Evolutionary conservation across 805 yeast species (phyloP), one percentile per base, ranked within the genome.

Genomic region (Metschnikowia sp.): DNA sequence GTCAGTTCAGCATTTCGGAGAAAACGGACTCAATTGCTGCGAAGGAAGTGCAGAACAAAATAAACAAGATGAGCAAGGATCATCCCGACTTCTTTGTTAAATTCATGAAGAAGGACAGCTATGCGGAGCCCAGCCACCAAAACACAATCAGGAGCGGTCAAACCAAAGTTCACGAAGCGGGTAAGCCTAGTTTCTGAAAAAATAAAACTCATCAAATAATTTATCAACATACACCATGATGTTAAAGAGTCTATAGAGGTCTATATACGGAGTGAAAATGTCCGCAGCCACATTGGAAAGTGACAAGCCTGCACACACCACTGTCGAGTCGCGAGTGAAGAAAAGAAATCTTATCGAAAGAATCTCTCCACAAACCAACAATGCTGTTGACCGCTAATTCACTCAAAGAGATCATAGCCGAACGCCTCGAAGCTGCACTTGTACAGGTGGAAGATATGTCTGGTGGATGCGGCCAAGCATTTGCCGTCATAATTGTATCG

Each of bases 401-500:
- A 11, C 67, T 86, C 44, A 76, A 79, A 42, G 56, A 65, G 11
- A 66, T 75, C 26, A 83, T 86, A 42, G 69, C 73, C 39, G 76
- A 76, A 13, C 65, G 85, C 36, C 75, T 87, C n/a, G 69, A 70
- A 19, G 89, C 94, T 32, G 38, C 47, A 0, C 79, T 84, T 50
- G 88, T 83, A 10, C 85, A 83, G 57, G 90, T 88, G 7, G 84
- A 79, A 50, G 96, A 88, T 55, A 69, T 74, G 55, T 73, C 83
- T 38, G 96, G 96, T 12, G 99, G 99, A 1, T 94, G 99, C 68
- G 99, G 99, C 5, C 97, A 92, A 65, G 96, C 98, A 2, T 92
- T 91, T 66, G 96, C 95, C 34, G 96, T 90, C 32, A 78, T 88
- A 7, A 91, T 95, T 28, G 96, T 94, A 9, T 67, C 83, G 6